Evolutionary conservation across 2,329 filamentous ascomycete genomes (phyloP), one percentile per base, ranked within the genome.

Genomic region (Fusarium oxysporum): DNA sequence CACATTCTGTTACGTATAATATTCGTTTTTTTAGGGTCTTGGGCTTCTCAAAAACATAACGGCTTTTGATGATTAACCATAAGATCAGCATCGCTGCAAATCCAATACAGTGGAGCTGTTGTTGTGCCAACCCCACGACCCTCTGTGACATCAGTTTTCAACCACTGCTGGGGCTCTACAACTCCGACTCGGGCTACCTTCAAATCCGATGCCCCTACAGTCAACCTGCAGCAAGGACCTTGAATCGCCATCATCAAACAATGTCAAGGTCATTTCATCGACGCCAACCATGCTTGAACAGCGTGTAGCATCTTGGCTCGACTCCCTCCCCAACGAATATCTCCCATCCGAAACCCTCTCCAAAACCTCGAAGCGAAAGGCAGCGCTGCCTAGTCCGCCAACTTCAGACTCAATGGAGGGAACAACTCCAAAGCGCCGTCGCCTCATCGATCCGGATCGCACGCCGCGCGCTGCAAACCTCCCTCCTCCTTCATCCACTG

Each of bases 61-160:
- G 4, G 11, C 6, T 6, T 5, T 16, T 6, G 17, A 37, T 3
- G 50, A n/a, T n/a, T 1, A 21, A 28, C 23, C 30, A 21, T 16
- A 28, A 25, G 17, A 14, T 21, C n/a, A 17, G 0, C 6, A 5
- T 33, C n/a, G 30, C n/a, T 19, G 28, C 2, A 30, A n/a, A 23
- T 40, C 16, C n/a, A 53, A 40, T 16, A 32, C 14, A 28, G 56
- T 23, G 45, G 45, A 38, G 33, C 50, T 65, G 56, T 65, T 65
- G 57, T 62, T 56, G 38, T 56, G 45, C 56, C 62, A 64, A 64
- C 56, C 17, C 4, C 3, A 10, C 14, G 5, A 21, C 21, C 54
- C 12, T 43, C 28, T 12, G 56, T 62, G 57, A 65, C 62, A 65
- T 65, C 62, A 62, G 37, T 23, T 40, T 40, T 21, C 38, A 21